Evolutionary conservation across 164 flowering plant genomes (phyloP).

Genomic region (Sextonia rubra): DNA sequence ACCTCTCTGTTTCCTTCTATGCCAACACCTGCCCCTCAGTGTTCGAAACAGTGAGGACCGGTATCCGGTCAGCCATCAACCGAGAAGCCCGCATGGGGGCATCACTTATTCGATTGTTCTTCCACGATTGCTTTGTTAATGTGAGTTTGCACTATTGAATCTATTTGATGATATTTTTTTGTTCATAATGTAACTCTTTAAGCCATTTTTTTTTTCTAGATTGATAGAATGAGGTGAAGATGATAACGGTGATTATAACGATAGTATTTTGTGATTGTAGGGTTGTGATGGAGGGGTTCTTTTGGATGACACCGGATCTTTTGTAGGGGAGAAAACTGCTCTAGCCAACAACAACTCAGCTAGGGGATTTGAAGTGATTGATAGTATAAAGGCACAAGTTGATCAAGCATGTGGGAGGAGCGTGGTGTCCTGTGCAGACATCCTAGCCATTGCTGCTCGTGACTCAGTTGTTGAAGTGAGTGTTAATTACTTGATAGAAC

Average conservation of each 20-base stretch:
- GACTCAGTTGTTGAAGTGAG: slow-evolving; percentile 24
- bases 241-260: background rate
- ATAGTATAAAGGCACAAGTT: slow-evolving; percentile 20
- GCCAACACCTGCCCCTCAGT: slow-evolving; percentile 29
- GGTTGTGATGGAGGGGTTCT: slow-evolving; percentile 25
- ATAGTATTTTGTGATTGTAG: slow-evolving; percentile 2
- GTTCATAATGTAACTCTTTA: no score
- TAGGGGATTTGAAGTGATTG: slow-evolving; percentile 21
- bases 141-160: slow-evolving; percentile 2
- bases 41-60: slow-evolving; percentile 25
- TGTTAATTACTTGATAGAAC: background rate
- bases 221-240: background rate
- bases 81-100: slow-evolving; percentile 39
- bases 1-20: slow-evolving; percentile 26
- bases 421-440: slow-evolving; percentile 32
- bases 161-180: background rate
- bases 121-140: slow-evolving; percentile 41
- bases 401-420: slow-evolving; percentile 20
- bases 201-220: background rate
- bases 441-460: slow-evolving; percentile 28
- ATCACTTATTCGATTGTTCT: slow-evolving; percentile 34
- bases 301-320: slow-evolving; percentile 12
- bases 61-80: slow-evolving; percentile 16
- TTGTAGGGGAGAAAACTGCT: slow-evolving; percentile 13
- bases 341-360: slow-evolving; percentile 11